phyloP scores from a whole-genome alignment of 2,329 filamentous ascomycete species.

The Cytospora mali region DNA sequence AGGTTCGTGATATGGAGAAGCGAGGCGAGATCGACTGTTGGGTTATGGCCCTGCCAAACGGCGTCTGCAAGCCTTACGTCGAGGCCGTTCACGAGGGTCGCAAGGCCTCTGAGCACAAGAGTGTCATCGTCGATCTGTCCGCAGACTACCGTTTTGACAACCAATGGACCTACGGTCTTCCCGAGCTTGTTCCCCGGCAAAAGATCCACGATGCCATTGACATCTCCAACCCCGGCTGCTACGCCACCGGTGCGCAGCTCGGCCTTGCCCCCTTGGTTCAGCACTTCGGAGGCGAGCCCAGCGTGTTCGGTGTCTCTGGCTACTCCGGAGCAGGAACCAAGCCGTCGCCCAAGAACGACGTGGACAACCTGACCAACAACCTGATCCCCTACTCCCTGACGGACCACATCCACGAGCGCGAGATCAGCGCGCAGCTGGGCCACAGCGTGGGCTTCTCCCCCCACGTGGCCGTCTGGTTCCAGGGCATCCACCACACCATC shows the following conservation, averaged over 20 bases:
- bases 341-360: conserved; percentile 90
- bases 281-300: conserved; percentile 75
- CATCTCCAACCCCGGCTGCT: conserved; percentile 93
- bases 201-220: conserved; percentile 77
- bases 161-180: conserved; percentile 86
- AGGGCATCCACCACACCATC: conserved; percentile 91
- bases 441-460: conserved; percentile 81
- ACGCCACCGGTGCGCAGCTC: conserved; percentile 89
- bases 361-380: conserved; percentile 80
- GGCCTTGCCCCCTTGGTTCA: conserved; percentile 82
- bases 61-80: conserved; percentile 90
- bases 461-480: conserved; percentile 96
- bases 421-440: conserved; percentile 80
- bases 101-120: conserved; percentile 55
- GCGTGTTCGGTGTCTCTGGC: conserved; percentile 86
- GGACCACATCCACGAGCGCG: conserved; percentile 92
- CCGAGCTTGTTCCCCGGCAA: conserved; percentile 77
- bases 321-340: conserved; percentile 96
- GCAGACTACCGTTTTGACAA: conserved; percentile 92
- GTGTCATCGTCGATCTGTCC: conserved; percentile 90
- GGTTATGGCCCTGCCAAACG: conserved; percentile 97
- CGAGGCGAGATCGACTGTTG: conserved; percentile 88
- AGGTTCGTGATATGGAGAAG: conserved; percentile 82
- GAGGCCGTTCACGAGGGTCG: conserved; percentile 79
- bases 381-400: conserved; percentile 89